Evolutionary conservation across 83 land plant genomes (phyloP), one percentile per base, ranked within the genome.

Genomic region (Picea mariana): DNA sequence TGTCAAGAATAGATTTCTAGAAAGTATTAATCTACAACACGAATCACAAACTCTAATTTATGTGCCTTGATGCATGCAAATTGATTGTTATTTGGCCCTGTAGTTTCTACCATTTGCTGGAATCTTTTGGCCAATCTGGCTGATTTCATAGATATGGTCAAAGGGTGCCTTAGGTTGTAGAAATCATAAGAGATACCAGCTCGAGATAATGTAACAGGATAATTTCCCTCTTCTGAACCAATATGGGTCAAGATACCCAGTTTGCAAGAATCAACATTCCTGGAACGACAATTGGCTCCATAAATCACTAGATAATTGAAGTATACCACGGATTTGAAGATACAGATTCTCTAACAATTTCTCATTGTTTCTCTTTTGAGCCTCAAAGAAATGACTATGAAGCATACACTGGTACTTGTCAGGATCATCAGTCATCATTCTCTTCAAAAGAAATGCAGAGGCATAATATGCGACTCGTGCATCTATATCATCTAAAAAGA

Each of bases 311-410:
- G 31, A 27, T 27, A 27, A 27, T 1, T 1, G 31, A 27, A 27
- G 31, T 27, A 1, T 27, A 27, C 31, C 31, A 27, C 31, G 1
- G 1, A 1, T 0, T 27, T 27, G 31, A 27, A 27, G 31, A 27
- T 27, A 27, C 31, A 27, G 31, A 27, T 98, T 98, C 84, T 98
- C 99, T 84, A 98, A 79, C 58, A 98, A 88, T 83, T 98, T 98
- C 79, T 98, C 99, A 84, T 98, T 96, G 90, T 98, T 98, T 82
- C 94, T n/a, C n/a, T 96, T 98, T 75, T 98, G 99, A 76, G 99
- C 99, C 85, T 86, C 94, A 38, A 92, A 90, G 62, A 98, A 91
- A 75, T 96, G 95, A 80, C 82, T 90, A 81, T 98, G 99, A 86
- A 98, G 97, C 93, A 93, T 87, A 3, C 91, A 91, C 78, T 98